A percentile compares a stretch with the other conserved stretches of the same genome.
Evolutionary conservation across 176 grass and related monocot species (phyloP).

Genomic region (Dactylis glomerata): DNA sequence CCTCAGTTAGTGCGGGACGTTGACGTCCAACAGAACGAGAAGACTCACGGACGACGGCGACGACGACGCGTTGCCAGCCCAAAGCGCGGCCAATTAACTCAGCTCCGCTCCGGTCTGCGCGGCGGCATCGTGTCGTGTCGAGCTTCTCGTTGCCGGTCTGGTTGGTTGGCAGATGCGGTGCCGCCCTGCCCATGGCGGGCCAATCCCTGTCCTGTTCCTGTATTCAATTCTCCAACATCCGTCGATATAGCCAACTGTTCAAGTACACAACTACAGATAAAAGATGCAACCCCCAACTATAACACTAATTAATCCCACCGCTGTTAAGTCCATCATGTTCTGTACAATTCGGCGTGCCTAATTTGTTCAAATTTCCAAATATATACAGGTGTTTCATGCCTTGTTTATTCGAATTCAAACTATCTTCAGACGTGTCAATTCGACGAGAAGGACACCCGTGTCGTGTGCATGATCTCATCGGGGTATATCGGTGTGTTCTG

Average conservation of each 20-base stretch:
- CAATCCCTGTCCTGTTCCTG: neutral
- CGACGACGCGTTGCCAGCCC: neutral
- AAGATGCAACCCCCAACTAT: neutral
- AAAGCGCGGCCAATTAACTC: neutral
- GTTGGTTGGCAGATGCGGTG: neutral
- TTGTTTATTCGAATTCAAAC: too few relatives aligned
- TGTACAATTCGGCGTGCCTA: neutral
- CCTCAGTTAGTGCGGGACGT: neutral
- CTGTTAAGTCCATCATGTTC: neutral
- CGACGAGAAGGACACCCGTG: too few relatives aligned
- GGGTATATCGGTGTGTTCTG: too few relatives aligned
- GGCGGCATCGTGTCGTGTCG: neutral
- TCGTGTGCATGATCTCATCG: too few relatives aligned
- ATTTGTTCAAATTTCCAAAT: neutral
- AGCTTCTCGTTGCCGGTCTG: neutral
- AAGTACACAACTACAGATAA: neutral
- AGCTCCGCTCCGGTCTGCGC: neutral
- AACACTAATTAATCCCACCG: neutral
- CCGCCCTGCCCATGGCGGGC: slow-evolving; percentile 9
- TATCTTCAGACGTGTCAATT: too few relatives aligned
- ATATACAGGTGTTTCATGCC: neutral
- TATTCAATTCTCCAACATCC: neutral
- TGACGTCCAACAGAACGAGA: neutral
- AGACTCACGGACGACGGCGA: neutral
- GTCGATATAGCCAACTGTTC: neutral